A percentile compares a stretch with the other conserved stretches of the same genome.
phyloP scores from a whole-genome alignment of 2,329 filamentous ascomycete genomes.

The Ophiosphaerella narmari region DNA sequence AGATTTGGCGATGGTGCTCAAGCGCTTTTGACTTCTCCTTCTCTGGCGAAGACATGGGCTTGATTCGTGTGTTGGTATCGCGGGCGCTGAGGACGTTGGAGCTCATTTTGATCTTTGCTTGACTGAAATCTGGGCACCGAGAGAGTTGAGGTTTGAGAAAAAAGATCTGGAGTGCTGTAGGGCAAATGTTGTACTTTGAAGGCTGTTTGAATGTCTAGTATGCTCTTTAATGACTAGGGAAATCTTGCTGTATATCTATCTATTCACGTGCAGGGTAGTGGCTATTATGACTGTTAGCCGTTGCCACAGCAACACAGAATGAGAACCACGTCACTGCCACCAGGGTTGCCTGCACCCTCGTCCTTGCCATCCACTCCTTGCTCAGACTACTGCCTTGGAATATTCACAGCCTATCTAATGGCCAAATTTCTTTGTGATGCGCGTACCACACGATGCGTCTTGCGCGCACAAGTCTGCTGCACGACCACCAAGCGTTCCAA shows the following conservation, averaged over 20 bases:
- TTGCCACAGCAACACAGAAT: too few species aligned
- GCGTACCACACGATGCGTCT: too few species aligned
- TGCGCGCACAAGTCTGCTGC: too few species aligned
- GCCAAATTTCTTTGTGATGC: too few species aligned
- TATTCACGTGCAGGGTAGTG: neutral
- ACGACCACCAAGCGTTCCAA: too few species aligned
- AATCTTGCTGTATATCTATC: neutral
- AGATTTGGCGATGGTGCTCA: constrained; percentile 77
- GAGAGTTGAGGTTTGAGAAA: neutral
- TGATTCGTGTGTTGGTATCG: constrained; percentile 64
- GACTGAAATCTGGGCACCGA: neutral
- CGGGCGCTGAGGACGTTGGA: constrained; percentile 66
- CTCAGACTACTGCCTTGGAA: too few species aligned
- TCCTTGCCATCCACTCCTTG: too few species aligned
- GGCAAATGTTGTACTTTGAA: neutral
- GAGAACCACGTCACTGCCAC: too few species aligned
- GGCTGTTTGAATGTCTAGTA: neutral
- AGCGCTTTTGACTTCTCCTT: constrained; percentile 53
- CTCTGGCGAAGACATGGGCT: constrained; percentile 27
- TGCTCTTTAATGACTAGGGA: neutral
- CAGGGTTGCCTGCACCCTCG: too few species aligned
- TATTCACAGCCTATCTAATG: too few species aligned
- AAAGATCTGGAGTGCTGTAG: neutral
- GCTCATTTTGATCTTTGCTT: constrained; percentile 54
- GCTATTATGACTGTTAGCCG: too few species aligned